These are phyloP conservation scores for Salix brachista DNA, from an alignment of 345 rosid species.

Conservation along the genomic window DNA sequence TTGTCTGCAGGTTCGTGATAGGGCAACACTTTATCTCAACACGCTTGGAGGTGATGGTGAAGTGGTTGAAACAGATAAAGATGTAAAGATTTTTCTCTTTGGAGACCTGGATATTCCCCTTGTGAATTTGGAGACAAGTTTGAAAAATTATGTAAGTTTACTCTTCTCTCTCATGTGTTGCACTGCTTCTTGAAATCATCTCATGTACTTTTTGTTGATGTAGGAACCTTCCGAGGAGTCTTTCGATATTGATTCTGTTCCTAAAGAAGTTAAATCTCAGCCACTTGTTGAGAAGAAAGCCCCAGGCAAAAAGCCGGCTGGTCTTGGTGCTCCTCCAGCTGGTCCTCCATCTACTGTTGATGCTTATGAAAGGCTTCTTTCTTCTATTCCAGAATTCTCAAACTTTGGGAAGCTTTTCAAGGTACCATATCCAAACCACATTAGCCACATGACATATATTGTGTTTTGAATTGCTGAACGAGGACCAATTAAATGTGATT, in stretches of 20 bases:
- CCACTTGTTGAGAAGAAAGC: conserved; percentile 92
- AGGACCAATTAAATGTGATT: conserved; percentile 12
- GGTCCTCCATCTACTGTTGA: conserved; percentile 69
- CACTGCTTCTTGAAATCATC: conserved; percentile 11
- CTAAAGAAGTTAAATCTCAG: conserved; percentile 80
- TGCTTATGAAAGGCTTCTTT: conserved; percentile 76
- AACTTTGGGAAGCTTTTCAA: conserved; percentile 86
- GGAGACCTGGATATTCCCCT: conserved; percentile 81
- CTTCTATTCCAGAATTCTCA: conserved; percentile 77
- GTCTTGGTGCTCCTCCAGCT: conserved; percentile 67
- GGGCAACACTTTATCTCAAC: conserved; percentile 88
- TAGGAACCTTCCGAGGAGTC: conserved; percentile 84
- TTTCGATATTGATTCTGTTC: conserved; percentile 78
- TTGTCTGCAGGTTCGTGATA: conserved; percentile 77
- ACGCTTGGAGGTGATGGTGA: conserved; percentile 68
- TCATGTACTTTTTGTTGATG: conserved; percentile 7
- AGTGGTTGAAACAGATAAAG: conserved; percentile 57
- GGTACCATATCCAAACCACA: conserved; percentile 33
- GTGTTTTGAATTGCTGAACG: neutral
- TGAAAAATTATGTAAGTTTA: conserved; percentile 78
- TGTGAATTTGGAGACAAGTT: conserved; percentile 79
- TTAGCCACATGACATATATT: neutral
- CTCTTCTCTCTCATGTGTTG: neutral
- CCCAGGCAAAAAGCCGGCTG: conserved; percentile 80
- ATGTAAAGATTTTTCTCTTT: conserved; percentile 67